These are phyloP conservation scores for Penicillium occitanis DNA, from an alignment of 2,329 filamentous ascomycete genomes.

Conservation along the genomic window DNA sequence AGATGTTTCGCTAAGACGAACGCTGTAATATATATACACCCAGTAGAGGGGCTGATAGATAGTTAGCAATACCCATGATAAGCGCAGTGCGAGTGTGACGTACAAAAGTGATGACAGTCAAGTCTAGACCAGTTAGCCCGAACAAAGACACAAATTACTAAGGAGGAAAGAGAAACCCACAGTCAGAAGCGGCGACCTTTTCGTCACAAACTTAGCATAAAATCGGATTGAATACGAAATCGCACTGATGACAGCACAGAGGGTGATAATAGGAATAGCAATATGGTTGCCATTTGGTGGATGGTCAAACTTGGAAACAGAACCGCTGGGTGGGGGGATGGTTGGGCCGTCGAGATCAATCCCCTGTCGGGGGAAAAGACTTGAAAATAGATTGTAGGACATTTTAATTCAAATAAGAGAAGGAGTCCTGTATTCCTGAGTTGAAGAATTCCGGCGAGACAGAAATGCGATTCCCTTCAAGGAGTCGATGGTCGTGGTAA, in stretches of 20 bases:
- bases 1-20: conserved; percentile 29
- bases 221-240: conserved; percentile 10
- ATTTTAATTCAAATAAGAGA: neutral
- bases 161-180: neutral
- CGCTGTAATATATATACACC: conserved; percentile 27
- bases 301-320: conserved; percentile 25
- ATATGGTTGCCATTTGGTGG: conserved; percentile 26
- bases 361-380: neutral
- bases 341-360: neutral
- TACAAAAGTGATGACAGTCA: conserved; percentile 9
- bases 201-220: conserved; percentile 1
- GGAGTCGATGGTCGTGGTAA: neutral
- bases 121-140: neutral
- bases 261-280: conserved; percentile 25
- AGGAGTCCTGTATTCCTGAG: neutral
- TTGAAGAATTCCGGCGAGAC: neutral
- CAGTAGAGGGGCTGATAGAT: conserved; percentile 20
- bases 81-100: neutral
- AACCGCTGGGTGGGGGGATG: conserved; percentile 5
- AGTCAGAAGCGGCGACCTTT: neutral
- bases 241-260: conserved; percentile 25
- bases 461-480: neutral
- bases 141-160: neutral
- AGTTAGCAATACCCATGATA: neutral
- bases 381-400: neutral